phyloP scores from a whole-genome alignment of 176 grass and related monocot species.

The barley (Hordeum vulgare) region DNA sequence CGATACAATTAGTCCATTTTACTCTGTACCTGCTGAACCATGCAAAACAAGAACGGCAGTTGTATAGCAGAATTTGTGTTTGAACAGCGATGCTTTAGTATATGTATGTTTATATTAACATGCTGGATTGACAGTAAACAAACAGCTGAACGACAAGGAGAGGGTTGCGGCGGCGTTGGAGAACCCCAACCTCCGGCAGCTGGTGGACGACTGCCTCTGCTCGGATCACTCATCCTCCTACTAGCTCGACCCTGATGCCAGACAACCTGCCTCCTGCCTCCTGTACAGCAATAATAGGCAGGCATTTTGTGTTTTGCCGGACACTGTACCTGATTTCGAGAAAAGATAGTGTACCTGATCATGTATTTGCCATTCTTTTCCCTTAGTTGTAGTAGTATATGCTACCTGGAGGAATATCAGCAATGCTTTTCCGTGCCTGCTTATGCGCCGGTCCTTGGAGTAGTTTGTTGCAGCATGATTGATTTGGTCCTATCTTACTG shows the following conservation, averaged over 20 bases:
- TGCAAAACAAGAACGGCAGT: neutral
- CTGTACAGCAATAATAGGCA: constrained; percentile 38
- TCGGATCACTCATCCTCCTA: constrained; percentile 58
- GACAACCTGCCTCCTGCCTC: neutral
- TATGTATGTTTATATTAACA: neutral
- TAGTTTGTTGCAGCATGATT: neutral
- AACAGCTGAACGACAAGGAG: constrained; percentile 97
- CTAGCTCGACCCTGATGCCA: constrained; percentile 15
- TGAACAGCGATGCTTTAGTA: neutral
- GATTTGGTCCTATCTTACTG: neutral
- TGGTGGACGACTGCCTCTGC: constrained; percentile 89
- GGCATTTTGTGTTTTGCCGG: constrained; percentile 28
- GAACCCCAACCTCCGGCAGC: constrained; percentile 89
- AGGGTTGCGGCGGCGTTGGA: constrained; percentile 84
- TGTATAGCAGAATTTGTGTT: neutral
- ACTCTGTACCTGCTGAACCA: neutral
- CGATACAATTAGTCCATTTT: neutral
- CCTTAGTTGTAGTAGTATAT: neutral
- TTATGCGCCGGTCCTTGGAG: neutral
- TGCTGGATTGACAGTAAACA: constrained; percentile 71
- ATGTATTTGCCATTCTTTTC: constrained; percentile 1
- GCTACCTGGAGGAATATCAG: neutral
- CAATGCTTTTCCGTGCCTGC: neutral
- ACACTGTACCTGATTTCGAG: neutral
- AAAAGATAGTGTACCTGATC: neutral